phyloP scores from a whole-genome alignment of 2,329 filamentous ascomycete species.

The Diplodia seriata region DNA sequence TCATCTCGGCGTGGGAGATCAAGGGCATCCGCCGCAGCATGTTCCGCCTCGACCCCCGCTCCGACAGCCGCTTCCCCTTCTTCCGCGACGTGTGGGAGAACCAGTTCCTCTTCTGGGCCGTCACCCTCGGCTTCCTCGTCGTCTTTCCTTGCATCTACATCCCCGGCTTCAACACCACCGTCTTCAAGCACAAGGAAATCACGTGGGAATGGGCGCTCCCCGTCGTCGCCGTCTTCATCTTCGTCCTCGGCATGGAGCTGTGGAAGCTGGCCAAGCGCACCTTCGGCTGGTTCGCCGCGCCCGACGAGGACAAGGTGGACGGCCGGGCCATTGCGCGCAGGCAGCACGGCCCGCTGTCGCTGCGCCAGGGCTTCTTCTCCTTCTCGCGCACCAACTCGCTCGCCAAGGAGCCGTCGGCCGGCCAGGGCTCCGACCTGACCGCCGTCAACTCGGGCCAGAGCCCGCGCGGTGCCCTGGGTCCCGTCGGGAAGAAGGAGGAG shows the following conservation, averaged over 20 bases:
- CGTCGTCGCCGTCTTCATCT: constrained; percentile 36
- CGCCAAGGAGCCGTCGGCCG: constrained; percentile 27
- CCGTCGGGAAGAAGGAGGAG: constrained; percentile 17
- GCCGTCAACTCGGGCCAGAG: constrained; percentile 19
- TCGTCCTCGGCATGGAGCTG: constrained; percentile 37
- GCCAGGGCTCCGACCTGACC: constrained; percentile 11
- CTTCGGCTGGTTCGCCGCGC: constrained; percentile 36
- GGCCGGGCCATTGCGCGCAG: constrained; percentile 5
- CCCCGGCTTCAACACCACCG: constrained; percentile 38
- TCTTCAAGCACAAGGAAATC: constrained; percentile 40
- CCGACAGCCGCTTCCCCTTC: constrained; percentile 35
- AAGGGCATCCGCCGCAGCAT: constrained; percentile 37
- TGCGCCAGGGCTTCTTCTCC: constrained; percentile 38
- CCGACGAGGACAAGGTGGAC: constrained; percentile 32
- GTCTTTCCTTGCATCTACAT: constrained; percentile 62
- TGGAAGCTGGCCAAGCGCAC: constrained; percentile 38
- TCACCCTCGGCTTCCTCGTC: constrained; percentile 63
- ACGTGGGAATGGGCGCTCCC: constrained; percentile 38
- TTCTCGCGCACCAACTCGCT: constrained; percentile 35
- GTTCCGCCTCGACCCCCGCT: constrained; percentile 38
- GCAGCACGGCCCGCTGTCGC: constrained; percentile 24
- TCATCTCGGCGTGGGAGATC: constrained; percentile 40
- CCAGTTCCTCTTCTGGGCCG: constrained; percentile 65
- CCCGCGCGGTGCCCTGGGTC: background rate
- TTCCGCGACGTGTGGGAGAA: constrained; percentile 38